Base-by-base conservation (phyloP, 176 grass and related monocot genomes). In the Zoysia pacifica region DNA sequence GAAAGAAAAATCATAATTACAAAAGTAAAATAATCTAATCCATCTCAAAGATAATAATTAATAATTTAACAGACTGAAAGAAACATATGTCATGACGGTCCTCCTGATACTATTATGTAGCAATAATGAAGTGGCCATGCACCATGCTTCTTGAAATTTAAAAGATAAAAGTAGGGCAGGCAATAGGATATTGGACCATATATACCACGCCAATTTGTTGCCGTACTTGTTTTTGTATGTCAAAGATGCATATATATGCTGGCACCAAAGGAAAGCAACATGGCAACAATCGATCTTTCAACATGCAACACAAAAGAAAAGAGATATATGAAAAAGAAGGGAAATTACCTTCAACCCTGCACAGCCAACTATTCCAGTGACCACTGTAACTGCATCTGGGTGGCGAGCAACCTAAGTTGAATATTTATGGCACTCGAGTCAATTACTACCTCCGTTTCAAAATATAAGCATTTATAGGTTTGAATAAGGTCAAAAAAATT, bases 361-460 rank as follows among this genome's bases (percentile, higher is more conserved):
- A 82, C 96, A 95, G 18, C 96, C 96, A 79, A 99, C 96, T 89
- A 99, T 99, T 45, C 96, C 96, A 35, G 96, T 95, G 83, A 99
- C 92, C 51, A 93, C 96, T 39, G 92, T 99, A 48, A 93, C 90
- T 65, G 88, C 92, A 84, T 99, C 92, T 53, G 90, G 92, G 65
- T 99, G 96, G 65, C 90, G 87, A 67, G 96, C 92, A 5, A 99
- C 96, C 96, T 99, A 72, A 48, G 14, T 79, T 59, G 5, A 82
- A 67, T 77, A 37, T n/a, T n/a, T n/a, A n/a, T n/a, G n/a, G n/a
- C n/a, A n/a, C n/a, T n/a, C n/a, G n/a, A n/a, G n/a, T n/a, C n/a
- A n/a, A n/a, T n/a, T n/a, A n/a, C n/a, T n/a, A n/a, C 28, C 28
- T 28, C 28, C 0, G 28, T 28, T 28, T 28, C 28, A 28, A 28